Conservation (phyloP, 2,329 filamentous ascomycete genomes). For the Ceratocystis eucalypticola region DNA sequence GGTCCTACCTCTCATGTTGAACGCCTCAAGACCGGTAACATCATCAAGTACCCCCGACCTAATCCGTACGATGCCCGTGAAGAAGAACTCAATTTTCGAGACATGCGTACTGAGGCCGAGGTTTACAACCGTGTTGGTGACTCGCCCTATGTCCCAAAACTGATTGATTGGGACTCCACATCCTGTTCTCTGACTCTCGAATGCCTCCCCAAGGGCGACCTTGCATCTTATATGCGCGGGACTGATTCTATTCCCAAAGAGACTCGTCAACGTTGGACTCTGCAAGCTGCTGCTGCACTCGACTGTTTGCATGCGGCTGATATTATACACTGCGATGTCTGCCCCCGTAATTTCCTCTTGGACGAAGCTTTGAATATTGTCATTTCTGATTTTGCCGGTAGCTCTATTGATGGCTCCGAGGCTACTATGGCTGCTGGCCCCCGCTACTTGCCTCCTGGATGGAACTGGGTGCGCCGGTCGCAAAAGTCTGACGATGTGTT, state of each 20-base stretch:
- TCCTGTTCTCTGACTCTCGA: constrained; percentile 23
- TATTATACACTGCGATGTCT: constrained; percentile 31
- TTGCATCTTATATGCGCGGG: constrained; percentile 22
- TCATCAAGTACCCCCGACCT: constrained; percentile 22
- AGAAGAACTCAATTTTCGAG: constrained; percentile 19
- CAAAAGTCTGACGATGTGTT: constrained; percentile 26
- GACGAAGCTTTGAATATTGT: constrained; percentile 26
- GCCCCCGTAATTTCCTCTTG: constrained; percentile 29
- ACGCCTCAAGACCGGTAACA: constrained; percentile 21
- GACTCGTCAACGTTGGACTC: constrained; percentile 24
- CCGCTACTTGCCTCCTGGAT: constrained; percentile 22
- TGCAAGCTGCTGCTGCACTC: constrained; percentile 27
- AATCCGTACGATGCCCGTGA: constrained; percentile 22
- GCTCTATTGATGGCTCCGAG: constrained; percentile 22
- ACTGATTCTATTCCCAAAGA: constrained; percentile 18
- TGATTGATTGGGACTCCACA: constrained; percentile 22
- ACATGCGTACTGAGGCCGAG: constrained; percentile 21
- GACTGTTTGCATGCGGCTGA: constrained; percentile 26
- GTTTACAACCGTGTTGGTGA: constrained; percentile 22
- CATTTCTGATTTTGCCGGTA: constrained; percentile 29
- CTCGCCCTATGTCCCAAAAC: constrained; percentile 21
- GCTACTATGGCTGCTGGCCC: constrained; percentile 21
- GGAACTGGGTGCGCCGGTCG: constrained; percentile 23
- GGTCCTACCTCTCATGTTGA: constrained; percentile 22
- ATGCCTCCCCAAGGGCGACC: constrained; percentile 23